A percentile compares a stretch with the other conserved stretches of the same genome.
Conservation (phyloP, 2,329 filamentous ascomycete genomes). For the Pezicula rhizophila region DNA sequence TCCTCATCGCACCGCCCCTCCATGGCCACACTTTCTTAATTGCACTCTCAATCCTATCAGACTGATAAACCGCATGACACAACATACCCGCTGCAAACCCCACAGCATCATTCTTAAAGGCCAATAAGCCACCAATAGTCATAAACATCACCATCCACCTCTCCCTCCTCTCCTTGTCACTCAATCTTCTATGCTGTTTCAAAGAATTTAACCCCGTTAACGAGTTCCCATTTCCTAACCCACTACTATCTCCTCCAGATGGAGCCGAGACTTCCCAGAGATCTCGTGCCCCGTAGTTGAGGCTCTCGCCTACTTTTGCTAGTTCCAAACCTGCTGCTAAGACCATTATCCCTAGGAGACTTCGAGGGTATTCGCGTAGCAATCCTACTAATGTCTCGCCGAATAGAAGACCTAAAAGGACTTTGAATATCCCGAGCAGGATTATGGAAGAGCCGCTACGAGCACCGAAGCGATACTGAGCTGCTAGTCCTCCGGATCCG, state of each 20-base stretch:
- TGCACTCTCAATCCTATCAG: constrained; percentile 9
- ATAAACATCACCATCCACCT: constrained; percentile 88
- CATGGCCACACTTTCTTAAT: constrained; percentile 4
- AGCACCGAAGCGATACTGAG: constrained; percentile 86
- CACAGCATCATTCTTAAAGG: constrained; percentile 84
- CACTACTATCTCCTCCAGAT: constrained; percentile 22
- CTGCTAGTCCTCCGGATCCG: constrained; percentile 83
- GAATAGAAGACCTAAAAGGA: constrained; percentile 69
- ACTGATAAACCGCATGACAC: constrained; percentile 63
- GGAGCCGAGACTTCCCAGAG: constrained; percentile 49
- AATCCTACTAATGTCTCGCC: constrained; percentile 68
- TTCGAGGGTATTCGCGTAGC: constrained; percentile 66
- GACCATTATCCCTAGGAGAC: constrained; percentile 80
- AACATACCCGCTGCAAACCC: constrained; percentile 79
- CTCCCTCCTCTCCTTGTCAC: constrained; percentile 63
- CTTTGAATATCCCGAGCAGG: constrained; percentile 69
- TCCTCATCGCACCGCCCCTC: neutral
- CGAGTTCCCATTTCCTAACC: constrained; percentile 9
- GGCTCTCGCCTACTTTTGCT: constrained; percentile 73
- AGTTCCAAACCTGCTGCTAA: constrained; percentile 84
- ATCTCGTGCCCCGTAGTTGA: constrained; percentile 66
- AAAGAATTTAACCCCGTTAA: neutral
- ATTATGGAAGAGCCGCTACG: constrained; percentile 81
- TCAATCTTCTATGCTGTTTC: constrained; percentile 46
- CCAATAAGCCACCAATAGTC: constrained; percentile 74